Evolutionary conservation across 495 filamentous ascomycete genomes (phyloP).

Genomic region (Cercophora samala): DNA sequence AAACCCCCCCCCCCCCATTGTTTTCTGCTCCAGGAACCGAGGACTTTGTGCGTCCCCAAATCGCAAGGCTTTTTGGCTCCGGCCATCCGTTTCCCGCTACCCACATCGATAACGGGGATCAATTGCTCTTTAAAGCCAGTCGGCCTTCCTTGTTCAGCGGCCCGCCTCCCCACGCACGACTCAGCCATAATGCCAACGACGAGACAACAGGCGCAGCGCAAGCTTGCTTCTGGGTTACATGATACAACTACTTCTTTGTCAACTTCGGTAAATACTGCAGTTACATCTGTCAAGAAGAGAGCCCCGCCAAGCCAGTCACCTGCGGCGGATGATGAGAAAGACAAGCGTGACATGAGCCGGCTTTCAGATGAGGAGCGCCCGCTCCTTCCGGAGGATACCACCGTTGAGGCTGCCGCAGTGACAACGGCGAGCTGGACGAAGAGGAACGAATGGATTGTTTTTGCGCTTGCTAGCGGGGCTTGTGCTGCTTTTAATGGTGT

Average conservation of each 20-base stretch:
- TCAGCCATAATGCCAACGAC: conserved; percentile 8
- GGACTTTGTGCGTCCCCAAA: background rate
- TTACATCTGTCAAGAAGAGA: conserved; percentile 1
- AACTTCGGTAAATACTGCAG: background rate
- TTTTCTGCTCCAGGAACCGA: background rate
- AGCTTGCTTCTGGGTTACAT: background rate
- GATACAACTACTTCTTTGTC: background rate
- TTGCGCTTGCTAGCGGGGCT: conserved; percentile 78
- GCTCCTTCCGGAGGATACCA: conserved; percentile 8
- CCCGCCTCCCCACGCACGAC: background rate
- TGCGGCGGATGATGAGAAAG: background rate
- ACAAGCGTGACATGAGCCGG: conserved; percentile 13
- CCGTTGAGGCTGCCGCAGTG: background rate
- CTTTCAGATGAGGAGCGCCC: conserved; percentile 24
- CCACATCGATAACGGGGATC: background rate
- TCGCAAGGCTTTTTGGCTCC: background rate
- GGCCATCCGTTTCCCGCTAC: background rate
- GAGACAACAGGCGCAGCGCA: conserved; percentile 2
- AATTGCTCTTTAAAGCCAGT: background rate
- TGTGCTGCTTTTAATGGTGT: conserved; percentile 94
- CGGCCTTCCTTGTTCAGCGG: background rate
- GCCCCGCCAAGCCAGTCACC: background rate
- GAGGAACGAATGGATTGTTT: conserved; percentile 67
- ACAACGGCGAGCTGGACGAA: conserved; percentile 29
- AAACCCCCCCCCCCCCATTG: too few relatives aligned